Conservation (phyloP, 148 eudicot genomes). For the Camellia japonica region DNA sequence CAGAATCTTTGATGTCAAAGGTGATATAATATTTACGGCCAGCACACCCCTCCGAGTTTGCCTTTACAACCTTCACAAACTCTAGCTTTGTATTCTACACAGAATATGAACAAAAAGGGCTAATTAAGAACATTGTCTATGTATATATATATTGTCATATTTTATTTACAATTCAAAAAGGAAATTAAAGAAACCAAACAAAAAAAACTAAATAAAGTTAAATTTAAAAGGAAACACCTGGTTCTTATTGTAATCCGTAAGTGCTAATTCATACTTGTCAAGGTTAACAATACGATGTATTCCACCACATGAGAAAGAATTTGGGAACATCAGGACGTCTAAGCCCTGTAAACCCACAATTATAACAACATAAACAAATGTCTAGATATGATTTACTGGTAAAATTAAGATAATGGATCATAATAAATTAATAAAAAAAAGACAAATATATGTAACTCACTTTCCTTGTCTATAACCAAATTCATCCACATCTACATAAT, state of each 20-base stretch:
- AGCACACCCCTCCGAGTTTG: neutral
- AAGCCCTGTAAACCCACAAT: neutral
- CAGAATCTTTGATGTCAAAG: neutral
- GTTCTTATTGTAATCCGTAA: neutral
- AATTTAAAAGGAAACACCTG: neutral
- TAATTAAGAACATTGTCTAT: neutral
- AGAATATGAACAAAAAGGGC: neutral
- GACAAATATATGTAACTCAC: too few species aligned
- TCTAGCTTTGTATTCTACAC: too few species aligned
- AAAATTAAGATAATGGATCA: too few species aligned
- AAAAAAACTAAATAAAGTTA: neutral
- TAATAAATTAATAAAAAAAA: too few species aligned
- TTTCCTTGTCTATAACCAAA: too few species aligned
- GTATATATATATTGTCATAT: neutral
- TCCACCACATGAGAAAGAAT: neutral
- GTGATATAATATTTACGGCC: neutral
- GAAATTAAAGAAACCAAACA: neutral
- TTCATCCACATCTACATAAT: too few species aligned
- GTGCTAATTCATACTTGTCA: neutral
- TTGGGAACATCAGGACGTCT: neutral
- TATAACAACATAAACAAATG: too few species aligned
- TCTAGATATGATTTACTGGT: too few species aligned
- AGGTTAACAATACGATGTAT: neutral
- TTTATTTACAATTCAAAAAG: neutral
- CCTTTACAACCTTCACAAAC: neutral